Evolutionary conservation across 371 early-diverging fungal species (phyloP).

Genomic region (Lichtheimia hyalospora): DNA sequence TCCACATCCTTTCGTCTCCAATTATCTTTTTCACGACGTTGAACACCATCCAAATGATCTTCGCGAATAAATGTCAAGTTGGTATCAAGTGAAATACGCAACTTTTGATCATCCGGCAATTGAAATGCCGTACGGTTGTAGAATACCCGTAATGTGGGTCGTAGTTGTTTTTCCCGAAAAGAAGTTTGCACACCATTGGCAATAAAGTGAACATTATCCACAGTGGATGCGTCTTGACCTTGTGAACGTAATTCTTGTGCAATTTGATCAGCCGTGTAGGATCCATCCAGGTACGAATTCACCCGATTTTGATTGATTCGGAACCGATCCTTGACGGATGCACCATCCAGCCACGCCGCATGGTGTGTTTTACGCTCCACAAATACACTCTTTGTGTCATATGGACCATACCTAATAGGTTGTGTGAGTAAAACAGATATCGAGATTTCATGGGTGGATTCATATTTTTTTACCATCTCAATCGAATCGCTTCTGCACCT

Average conservation of each 20-base stretch:
- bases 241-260: conserved; percentile 82
- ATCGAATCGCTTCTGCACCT: conserved; percentile 84
- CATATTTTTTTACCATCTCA: conserved; percentile 90
- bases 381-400: conserved; percentile 72
- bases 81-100: conserved; percentile 95
- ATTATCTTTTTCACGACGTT: conserved; percentile 71
- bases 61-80: conserved; percentile 96
- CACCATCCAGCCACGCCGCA: conserved; percentile 93
- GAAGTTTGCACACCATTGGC: conserved; percentile 74
- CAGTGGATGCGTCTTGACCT: conserved; percentile 59
- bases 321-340: conserved; percentile 67
- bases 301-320: conserved; percentile 44
- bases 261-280: conserved; percentile 83
- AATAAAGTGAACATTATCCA: conserved; percentile 68
- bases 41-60: conserved; percentile 48
- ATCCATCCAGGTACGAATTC: conserved; percentile 60
- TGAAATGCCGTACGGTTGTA: conserved; percentile 98
- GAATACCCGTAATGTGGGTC: conserved; percentile 85
- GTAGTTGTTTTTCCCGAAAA: conserved; percentile 67
- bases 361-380: conserved; percentile 91
- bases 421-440: conserved; percentile 4
- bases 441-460: no score
- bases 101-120: conserved; percentile 88
- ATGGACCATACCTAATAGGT: conserved; percentile 49
- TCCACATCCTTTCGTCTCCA: conserved; percentile 95